A percentile compares a stretch with the other conserved stretches of the same genome.
Evolutionary conservation across 352 stramenopile genomes (phyloP).

Genomic region (Saprolegnia parasitica): DNA sequence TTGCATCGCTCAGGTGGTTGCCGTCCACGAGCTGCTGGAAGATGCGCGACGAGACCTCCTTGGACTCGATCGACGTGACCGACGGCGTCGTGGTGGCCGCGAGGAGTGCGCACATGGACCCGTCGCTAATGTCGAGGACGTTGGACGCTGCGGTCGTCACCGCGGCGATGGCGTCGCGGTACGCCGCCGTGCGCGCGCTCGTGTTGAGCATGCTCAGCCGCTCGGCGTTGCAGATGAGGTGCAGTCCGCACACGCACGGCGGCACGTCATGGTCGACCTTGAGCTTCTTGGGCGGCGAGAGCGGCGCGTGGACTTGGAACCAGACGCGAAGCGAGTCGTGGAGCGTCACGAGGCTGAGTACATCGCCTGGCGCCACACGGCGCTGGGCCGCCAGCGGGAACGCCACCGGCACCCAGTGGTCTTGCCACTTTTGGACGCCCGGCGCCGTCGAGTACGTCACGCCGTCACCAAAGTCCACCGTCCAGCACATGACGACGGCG

Average conservation of each 20-base stretch:
- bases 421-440: slow-evolving; percentile 69
- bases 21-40: slow-evolving; percentile 61
- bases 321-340: slow-evolving; percentile 75
- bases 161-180: slow-evolving; percentile 39
- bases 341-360: slow-evolving; percentile 47
- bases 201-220: slow-evolving; percentile 71
- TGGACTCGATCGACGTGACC: slow-evolving; percentile 75
- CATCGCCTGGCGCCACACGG: slow-evolving; percentile 30
- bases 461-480: slow-evolving; percentile 54
- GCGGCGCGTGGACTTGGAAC: slow-evolving; percentile 52
- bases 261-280: slow-evolving; percentile 42
- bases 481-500: slow-evolving; percentile 80
- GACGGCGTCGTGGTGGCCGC: slow-evolving; percentile 42
- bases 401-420: slow-evolving; percentile 79
- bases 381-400: slow-evolving; percentile 48
- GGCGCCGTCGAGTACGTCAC: slow-evolving; percentile 66
- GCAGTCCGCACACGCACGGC: slow-evolving; percentile 65
- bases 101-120: slow-evolving; percentile 58
- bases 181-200: slow-evolving; percentile 34
- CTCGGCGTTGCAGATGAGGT: slow-evolving; percentile 76
- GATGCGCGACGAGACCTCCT: slow-evolving; percentile 72
- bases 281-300: slow-evolving; percentile 37
- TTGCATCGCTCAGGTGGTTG: slow-evolving; percentile 38
- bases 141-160: slow-evolving; percentile 24
- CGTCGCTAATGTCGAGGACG: slow-evolving; percentile 73